Percentiles rank a stretch among this genome's conserved stretches.
Conservation (phyloP, 2,329 filamentous ascomycete genomes). For the Cytospora schulzeri region DNA sequence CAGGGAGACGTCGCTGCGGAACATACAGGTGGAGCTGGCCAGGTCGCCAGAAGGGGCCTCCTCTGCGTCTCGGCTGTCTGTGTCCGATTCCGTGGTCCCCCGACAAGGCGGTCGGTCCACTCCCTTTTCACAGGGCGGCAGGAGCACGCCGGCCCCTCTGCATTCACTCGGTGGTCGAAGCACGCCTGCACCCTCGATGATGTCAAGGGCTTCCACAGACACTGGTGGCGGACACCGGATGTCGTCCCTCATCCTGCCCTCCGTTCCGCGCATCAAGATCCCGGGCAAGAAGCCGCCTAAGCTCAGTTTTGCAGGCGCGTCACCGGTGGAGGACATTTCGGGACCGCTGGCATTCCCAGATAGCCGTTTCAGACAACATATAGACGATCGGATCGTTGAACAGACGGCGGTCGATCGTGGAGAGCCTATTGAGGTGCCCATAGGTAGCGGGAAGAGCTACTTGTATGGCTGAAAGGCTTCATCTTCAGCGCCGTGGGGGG, state of each 20-base stretch:
- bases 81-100: neutral
- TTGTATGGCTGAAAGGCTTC: slow-evolving; percentile 37
- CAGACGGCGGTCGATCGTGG: slow-evolving; percentile 18
- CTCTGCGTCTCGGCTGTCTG: neutral
- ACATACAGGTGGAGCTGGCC: slow-evolving; percentile 15
- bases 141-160: neutral
- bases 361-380: slow-evolving; percentile 12
- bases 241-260: slow-evolving; percentile 41
- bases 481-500: neutral
- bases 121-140: neutral
- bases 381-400: slow-evolving; percentile 27
- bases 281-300: slow-evolving; percentile 46
- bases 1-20: slow-evolving; percentile 1
- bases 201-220: neutral
- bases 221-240: slow-evolving; percentile 4
- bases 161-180: neutral
- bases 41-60: neutral
- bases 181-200: neutral
- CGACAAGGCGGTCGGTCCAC: neutral
- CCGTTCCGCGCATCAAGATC: slow-evolving; percentile 41
- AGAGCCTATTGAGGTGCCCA: slow-evolving; percentile 34
- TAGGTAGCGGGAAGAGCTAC: slow-evolving; percentile 40
- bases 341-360: slow-evolving; percentile 32
- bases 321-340: slow-evolving; percentile 37
- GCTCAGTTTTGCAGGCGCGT: slow-evolving; percentile 37